Evolutionary conservation across 2,329 filamentous ascomycete genomes (phyloP).

Genomic region (Neonectria faginata): DNA sequence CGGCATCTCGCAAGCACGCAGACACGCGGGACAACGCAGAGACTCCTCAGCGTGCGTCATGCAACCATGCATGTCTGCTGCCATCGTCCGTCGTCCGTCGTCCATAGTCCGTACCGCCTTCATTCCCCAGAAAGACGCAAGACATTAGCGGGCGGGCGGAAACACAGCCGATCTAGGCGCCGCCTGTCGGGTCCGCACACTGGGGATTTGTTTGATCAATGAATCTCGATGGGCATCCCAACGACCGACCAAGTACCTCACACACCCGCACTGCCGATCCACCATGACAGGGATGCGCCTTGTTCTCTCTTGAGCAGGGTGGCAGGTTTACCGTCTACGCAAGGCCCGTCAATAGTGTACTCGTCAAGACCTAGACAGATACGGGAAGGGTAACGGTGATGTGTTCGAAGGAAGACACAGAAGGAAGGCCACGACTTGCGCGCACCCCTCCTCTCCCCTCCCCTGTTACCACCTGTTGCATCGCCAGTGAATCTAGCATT

Average conservation of each 20-base stretch:
- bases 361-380: neutral
- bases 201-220: slow-evolving; percentile 20
- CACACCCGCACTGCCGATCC: too few relatives aligned
- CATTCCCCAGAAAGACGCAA: slow-evolving; percentile 25
- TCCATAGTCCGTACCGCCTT: neutral
- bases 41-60: slow-evolving; percentile 2
- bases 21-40: slow-evolving; percentile 2
- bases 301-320: slow-evolving; percentile 4
- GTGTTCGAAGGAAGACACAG: slow-evolving; percentile 20
- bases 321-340: slow-evolving; percentile 2
- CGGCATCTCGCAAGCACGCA: slow-evolving; percentile 7
- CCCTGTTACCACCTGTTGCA: slow-evolving; percentile 9
- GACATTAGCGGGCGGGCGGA: slow-evolving; percentile 23
- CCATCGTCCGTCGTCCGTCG: neutral
- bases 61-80: neutral
- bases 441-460: neutral
- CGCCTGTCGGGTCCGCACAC: slow-evolving; percentile 15
- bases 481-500: slow-evolving; percentile 1
- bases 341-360: slow-evolving; percentile 19
- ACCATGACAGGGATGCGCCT: slow-evolving; percentile 18
- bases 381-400: slow-evolving; percentile 12
- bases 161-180: slow-evolving; percentile 28
- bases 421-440: neutral
- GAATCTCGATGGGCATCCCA: slow-evolving; percentile 23
- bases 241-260: neutral